phyloP scores from a whole-genome alignment of 352 stramenopile genomes.

The Globisporangium sylvaticum region DNA sequence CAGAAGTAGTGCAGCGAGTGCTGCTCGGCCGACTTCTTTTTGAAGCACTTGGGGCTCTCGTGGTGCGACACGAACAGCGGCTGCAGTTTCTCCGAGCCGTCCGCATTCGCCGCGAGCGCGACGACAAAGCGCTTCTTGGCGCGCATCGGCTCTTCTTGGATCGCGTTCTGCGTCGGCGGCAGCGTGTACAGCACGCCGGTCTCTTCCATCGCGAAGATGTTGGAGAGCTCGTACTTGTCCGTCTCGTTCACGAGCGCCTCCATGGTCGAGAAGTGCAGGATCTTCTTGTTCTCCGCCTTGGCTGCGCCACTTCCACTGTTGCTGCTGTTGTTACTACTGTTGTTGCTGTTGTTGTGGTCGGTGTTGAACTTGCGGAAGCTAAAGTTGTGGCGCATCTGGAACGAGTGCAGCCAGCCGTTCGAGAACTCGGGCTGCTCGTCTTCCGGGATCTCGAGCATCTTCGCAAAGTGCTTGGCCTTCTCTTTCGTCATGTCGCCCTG shows the following conservation, averaged over 20 bases:
- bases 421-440: constrained; percentile 78
- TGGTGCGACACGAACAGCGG: constrained; percentile 80
- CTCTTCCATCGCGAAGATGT: constrained; percentile 79
- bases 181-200: constrained; percentile 73
- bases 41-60: constrained; percentile 73
- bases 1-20: constrained; percentile 80
- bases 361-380: constrained; percentile 82
- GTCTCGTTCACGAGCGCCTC: constrained; percentile 58
- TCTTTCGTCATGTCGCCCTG: constrained; percentile 84
- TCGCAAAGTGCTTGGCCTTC: constrained; percentile 81
- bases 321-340: not conserved
- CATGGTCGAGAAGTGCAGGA: constrained; percentile 60
- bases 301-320: not conserved
- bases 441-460: constrained; percentile 75
- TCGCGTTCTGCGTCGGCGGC: constrained; percentile 39
- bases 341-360: constrained; percentile 33
- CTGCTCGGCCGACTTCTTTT: constrained; percentile 72
- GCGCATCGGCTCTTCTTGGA: constrained; percentile 46
- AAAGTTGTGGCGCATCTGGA: constrained; percentile 82
- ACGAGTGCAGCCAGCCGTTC: constrained; percentile 77
- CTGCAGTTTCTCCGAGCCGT: constrained; percentile 73
- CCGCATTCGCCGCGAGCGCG: constrained; percentile 60
- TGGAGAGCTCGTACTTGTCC: constrained; percentile 67
- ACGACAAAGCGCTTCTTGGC: constrained; percentile 73
- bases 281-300: constrained; percentile 17